Base-by-base conservation (phyloP, 1,284 basidiomycete genomes). In the Ganoderma resinaceum region DNA sequence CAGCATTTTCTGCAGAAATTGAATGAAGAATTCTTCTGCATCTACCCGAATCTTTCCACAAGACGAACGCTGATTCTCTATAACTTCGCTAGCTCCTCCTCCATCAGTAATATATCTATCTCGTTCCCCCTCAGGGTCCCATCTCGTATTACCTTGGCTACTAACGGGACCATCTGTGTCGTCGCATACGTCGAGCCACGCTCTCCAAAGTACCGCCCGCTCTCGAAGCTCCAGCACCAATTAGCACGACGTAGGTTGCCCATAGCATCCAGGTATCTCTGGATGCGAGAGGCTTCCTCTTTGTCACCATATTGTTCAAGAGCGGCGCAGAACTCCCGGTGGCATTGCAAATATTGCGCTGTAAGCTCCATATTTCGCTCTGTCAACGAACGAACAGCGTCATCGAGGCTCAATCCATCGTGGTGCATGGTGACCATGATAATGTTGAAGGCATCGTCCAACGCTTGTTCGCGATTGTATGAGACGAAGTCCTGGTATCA, bases 391-490 rank as follows among this genome's bases (percentile, higher is more conserved):
- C 76, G 74, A n/a, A 81, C 74, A n/a, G 82, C 80, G 37, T 69
- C 73, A 58, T 81, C 76, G 20, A 82, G 66, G 61, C 68, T 72
- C 40, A 75, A 67, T 20, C 71, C 72, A 35, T 76, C 68, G 46
- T 77, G 63, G 20, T 66, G 65, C 79, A 80, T 81, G 43, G 77
- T 73, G 62, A 80, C 70, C 20, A 75, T 73, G 63, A 82, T 63
- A 68, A 82, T 74, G 74, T 82, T 82, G 74, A 81, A 79, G 26
- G 78, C 72, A 62, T 77, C 77, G 9, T 78, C 79, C 12, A 76
- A 74, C 8, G 80, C 73, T 66, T 82, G 80, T 62, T 83, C 82
- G 33, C 76, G 75, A 60, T 80, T 81, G 73, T 79, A 83, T 3
- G 82, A 83, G 66, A 75, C 75, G 0, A 82, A 70, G 65, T 83